Base-by-base conservation (phyloP, 257 asterid species). In the Ligustrum vulgare region DNA sequence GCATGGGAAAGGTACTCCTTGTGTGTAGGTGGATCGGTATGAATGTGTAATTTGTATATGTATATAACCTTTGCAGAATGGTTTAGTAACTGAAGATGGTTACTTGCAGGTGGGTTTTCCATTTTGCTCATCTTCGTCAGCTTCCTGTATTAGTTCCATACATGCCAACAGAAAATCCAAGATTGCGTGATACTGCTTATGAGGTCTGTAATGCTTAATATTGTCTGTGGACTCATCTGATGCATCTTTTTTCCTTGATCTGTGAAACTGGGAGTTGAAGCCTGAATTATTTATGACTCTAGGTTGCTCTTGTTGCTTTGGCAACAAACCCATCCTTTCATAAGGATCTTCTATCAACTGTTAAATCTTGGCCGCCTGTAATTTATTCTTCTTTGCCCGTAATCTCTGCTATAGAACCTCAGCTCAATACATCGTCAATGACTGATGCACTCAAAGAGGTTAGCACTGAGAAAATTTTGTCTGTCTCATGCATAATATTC, bases 301-400 rank as follows among this genome's bases (percentile, higher is more conserved):
- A 95, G 99, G 97, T 95, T 79, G 98, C 98, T 78, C 90, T 95
- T 74, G 93, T 91, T 79, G 97, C 99, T 70, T 82, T 95, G 97
- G 91, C 96, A 25, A 93, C 96, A 80, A 91, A 89, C 83, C 72
- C 97, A 41, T 84, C 97, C 70, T 93, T 90, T 83, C 98, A 95
- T 89, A 86, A 89, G 86, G 97, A 95, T 86, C 97, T 95, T 71
- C 83, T 89, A 77, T 86, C 93, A 78, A 95, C 91, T 84, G 86
- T 95, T 76, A 95, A 88, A 85, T 82, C 90, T 34, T 95, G 99
- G 99, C 96, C 98, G 25, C 86, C 89, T 79, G 88, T 76, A 75
- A 84, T 95, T 80, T 95, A 93, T 89, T 91, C 99, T 74, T 81
- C 93, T 62, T 75, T 83, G 78, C 93, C 98, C 22, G 86, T 95